Conservation (phyloP, 176 grass and related monocot genomes). For the Hyparrhenia diplandra region DNA sequence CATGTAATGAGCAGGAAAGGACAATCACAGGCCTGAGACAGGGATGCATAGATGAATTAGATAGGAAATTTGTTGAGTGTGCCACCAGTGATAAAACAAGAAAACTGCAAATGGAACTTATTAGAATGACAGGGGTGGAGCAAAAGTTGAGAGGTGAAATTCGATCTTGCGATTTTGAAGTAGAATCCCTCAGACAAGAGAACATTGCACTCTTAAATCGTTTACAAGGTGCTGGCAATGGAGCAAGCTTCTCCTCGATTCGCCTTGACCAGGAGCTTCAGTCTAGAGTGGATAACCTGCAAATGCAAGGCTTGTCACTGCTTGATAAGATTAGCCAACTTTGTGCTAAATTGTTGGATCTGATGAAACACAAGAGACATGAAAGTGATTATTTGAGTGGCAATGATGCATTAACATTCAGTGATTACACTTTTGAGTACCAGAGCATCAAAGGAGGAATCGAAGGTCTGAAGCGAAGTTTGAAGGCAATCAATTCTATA, state of each 20-base stretch:
- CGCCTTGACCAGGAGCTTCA: slow-evolving; percentile 58
- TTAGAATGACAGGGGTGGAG: slow-evolving; percentile 74
- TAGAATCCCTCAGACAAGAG: slow-evolving; percentile 71
- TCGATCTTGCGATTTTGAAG: slow-evolving; percentile 53
- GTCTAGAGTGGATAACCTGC: slow-evolving; percentile 56
- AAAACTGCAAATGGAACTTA: slow-evolving; percentile 62
- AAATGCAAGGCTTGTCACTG: slow-evolving; percentile 64
- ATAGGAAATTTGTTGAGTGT: slow-evolving; percentile 31
- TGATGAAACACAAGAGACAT: slow-evolving; percentile 40
- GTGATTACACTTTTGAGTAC: slow-evolving; percentile 58
- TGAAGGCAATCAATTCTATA: slow-evolving; percentile 34
- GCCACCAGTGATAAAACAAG: slow-evolving; percentile 17
- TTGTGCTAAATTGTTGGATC: slow-evolving; percentile 49
- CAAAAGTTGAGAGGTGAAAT: slow-evolving; percentile 74
- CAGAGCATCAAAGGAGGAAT: slow-evolving; percentile 67
- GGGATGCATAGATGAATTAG: slow-evolving; percentile 40
- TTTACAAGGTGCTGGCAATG: slow-evolving; percentile 54
- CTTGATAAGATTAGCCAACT: slow-evolving; percentile 58
- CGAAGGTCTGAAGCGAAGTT: slow-evolving; percentile 63
- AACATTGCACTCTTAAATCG: slow-evolving; percentile 68
- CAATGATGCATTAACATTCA: slow-evolving; percentile 37
- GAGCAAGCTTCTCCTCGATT: slow-evolving; percentile 35
- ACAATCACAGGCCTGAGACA: slow-evolving; percentile 70
- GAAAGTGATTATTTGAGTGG: slow-evolving; percentile 30
- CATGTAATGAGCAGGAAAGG: slow-evolving; percentile 74